Evolutionary conservation across 2,329 filamentous ascomycete species (phyloP).

Genomic region (Talaromyces verruculosus): DNA sequence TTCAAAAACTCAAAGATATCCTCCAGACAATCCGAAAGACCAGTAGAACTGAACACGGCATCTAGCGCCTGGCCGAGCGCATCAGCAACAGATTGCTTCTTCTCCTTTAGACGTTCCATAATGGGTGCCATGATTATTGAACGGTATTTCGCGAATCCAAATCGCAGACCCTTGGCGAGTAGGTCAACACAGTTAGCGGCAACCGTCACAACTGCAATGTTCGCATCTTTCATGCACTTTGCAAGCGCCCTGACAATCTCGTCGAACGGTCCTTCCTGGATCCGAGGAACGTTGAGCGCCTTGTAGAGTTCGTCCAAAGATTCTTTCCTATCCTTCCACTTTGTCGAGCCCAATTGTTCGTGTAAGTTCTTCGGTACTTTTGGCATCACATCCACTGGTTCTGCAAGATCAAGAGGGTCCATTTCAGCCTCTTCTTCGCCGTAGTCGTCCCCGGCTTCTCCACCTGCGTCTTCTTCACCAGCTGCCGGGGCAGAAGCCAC

Average conservation of each 20-base stretch:
- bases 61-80: constrained; percentile 85
- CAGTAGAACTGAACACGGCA: constrained; percentile 64
- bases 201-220: constrained; percentile 88
- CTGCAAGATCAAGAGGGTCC: constrained; percentile 77
- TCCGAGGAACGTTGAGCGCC: constrained; percentile 77
- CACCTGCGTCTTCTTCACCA: constrained; percentile 57
- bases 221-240: constrained; percentile 98
- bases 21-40: constrained; percentile 81
- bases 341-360: constrained; percentile 82
- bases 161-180: constrained; percentile 80
- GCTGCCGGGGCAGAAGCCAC: constrained; percentile 67
- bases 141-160: constrained; percentile 76
- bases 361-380: constrained; percentile 80
- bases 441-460: constrained; percentile 59
- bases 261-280: constrained; percentile 86
- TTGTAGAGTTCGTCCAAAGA: constrained; percentile 78
- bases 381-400: constrained; percentile 80
- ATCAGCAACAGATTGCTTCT: constrained; percentile 86
- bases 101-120: constrained; percentile 95
- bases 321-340: constrained; percentile 99
- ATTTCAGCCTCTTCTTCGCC: constrained; percentile 66
- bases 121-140: constrained; percentile 80
- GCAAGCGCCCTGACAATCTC: constrained; percentile 81
- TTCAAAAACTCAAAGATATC: constrained; percentile 81
- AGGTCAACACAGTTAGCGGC: constrained; percentile 91